These are phyloP conservation scores for Calocybe gangraenosa DNA, from an alignment of 768 basidiomycete species.

Conservation along the genomic window DNA sequence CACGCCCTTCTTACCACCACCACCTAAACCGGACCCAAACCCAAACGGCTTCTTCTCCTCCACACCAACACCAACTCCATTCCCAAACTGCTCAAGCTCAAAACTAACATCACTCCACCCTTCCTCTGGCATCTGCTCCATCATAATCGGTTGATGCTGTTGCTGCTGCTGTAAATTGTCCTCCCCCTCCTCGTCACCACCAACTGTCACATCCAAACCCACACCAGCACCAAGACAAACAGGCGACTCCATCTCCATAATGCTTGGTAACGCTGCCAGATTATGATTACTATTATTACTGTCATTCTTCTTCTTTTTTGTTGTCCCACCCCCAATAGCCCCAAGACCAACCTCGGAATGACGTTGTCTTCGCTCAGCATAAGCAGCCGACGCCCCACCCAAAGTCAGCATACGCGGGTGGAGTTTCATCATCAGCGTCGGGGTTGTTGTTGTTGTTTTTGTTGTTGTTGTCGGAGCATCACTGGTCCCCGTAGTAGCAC, in stretches of 20 bases:
- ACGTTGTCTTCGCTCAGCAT: slow-evolving; percentile 38
- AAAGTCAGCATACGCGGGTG: slow-evolving; percentile 45
- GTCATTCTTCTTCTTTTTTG: too few relatives aligned
- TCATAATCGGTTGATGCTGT: too few relatives aligned
- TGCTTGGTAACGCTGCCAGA: slow-evolving; percentile 6
- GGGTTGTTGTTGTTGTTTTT: too few relatives aligned
- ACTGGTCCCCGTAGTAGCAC: too few relatives aligned
- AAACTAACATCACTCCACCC: slow-evolving; percentile 54
- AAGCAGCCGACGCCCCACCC: slow-evolving; percentile 47
- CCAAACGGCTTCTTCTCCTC: slow-evolving; percentile 13
- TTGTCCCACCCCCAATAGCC: too few relatives aligned
- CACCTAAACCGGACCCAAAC: slow-evolving; percentile 5
- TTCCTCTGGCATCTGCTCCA: slow-evolving; percentile 57
- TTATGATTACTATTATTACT: slow-evolving; percentile 21
- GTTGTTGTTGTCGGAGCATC: too few relatives aligned
- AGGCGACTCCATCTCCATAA: slow-evolving; percentile 39
- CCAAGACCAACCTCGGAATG: too few relatives aligned
- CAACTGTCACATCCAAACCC: too few relatives aligned
- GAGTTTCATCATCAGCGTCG: slow-evolving; percentile 33
- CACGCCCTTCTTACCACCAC: slow-evolving; percentile 16
- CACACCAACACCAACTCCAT: too few relatives aligned
- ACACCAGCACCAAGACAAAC: slow-evolving; percentile 47
- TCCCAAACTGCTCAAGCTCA: slow-evolving; percentile 27
- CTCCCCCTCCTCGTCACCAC: slow-evolving; percentile 17
- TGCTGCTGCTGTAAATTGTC: slow-evolving; percentile 25